Conservation (phyloP, 768 basidiomycete species). For the Tephrocybe rancida region DNA sequence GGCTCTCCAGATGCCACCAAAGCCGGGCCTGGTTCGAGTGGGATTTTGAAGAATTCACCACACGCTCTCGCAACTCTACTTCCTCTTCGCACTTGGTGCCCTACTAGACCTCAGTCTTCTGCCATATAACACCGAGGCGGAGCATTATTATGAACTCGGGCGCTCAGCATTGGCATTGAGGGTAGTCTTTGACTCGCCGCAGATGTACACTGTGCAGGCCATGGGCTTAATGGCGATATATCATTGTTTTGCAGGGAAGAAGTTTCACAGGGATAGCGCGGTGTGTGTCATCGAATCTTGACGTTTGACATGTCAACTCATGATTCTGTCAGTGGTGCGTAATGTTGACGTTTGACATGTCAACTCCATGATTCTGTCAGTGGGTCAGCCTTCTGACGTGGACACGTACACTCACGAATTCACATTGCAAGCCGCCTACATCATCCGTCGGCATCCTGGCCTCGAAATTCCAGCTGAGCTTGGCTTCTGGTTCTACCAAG, state of each 20-base stretch:
- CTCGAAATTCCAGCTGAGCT: no score
- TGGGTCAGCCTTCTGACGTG: no score
- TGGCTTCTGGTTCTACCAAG: no score
- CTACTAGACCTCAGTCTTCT: constrained; percentile 53
- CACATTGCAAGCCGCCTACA: no score
- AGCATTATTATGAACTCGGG: constrained; percentile 60
- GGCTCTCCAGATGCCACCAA: not conserved
- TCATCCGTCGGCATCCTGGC: no score
- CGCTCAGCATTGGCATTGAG: constrained; percentile 55
- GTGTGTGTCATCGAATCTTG: constrained; percentile 30
- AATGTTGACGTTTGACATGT: no score
- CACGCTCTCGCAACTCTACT: constrained; percentile 57
- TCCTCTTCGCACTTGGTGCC: constrained; percentile 63
- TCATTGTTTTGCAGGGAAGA: constrained; percentile 55
- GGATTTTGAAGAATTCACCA: constrained; percentile 24
- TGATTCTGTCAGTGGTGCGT: constrained; percentile 44
- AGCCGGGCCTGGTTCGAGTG: not conserved
- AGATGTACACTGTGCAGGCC: constrained; percentile 58
- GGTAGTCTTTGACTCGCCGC: constrained; percentile 55
- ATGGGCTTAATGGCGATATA: constrained; percentile 61
- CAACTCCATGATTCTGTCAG: no score
- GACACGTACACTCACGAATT: no score
- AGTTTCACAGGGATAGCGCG: constrained; percentile 46
- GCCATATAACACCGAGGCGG: constrained; percentile 61
- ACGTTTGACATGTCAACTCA: constrained; percentile 23